phyloP scores from a whole-genome alignment of 352 stramenopile genomes.

The Peronospora farinosa region DNA sequence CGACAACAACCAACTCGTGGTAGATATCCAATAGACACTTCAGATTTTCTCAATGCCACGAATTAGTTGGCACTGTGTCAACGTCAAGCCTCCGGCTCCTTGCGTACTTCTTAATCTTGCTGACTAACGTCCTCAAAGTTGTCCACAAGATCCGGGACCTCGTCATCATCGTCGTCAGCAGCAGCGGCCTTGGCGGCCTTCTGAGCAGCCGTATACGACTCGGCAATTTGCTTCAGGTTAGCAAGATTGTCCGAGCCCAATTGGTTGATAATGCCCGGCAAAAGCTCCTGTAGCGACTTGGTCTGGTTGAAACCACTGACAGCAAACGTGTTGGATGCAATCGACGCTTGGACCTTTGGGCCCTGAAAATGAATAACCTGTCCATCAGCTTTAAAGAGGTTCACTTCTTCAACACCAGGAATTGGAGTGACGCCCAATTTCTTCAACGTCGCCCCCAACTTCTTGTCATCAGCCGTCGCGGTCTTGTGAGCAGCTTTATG shows the following conservation, averaged over 20 bases:
- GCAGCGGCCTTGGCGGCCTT: conserved; percentile 66
- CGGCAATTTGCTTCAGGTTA: conserved; percentile 93
- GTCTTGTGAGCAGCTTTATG: conserved; percentile 92
- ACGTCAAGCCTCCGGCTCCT: conserved; percentile 11
- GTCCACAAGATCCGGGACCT: conserved; percentile 97
- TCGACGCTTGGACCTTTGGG: conserved; percentile 97
- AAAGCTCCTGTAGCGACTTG: conserved; percentile 96
- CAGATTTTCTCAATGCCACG: background rate
- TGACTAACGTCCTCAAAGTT: conserved; percentile 97
- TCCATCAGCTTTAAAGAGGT: conserved; percentile 99
- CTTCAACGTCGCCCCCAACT: conserved; percentile 95
- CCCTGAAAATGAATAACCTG: conserved; percentile 98
- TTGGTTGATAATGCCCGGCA: conserved; percentile 98
- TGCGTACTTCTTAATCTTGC: conserved; percentile 62
- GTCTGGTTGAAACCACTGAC: conserved; percentile 92
- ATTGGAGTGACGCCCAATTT: conserved; percentile 98
- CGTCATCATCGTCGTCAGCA: conserved; percentile 91
- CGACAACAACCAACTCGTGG: conserved; percentile 1
- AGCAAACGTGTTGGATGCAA: conserved; percentile 98
- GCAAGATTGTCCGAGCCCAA: conserved; percentile 95
- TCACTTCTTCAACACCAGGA: conserved; percentile 97
- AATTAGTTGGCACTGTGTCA: conserved; percentile 1
- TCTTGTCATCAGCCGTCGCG: conserved; percentile 94
- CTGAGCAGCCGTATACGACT: conserved; percentile 78
- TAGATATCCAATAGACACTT: background rate